Evolutionary conservation across 108 stramenopile species (phyloP).

Genomic region (Nitzschia palea): DNA sequence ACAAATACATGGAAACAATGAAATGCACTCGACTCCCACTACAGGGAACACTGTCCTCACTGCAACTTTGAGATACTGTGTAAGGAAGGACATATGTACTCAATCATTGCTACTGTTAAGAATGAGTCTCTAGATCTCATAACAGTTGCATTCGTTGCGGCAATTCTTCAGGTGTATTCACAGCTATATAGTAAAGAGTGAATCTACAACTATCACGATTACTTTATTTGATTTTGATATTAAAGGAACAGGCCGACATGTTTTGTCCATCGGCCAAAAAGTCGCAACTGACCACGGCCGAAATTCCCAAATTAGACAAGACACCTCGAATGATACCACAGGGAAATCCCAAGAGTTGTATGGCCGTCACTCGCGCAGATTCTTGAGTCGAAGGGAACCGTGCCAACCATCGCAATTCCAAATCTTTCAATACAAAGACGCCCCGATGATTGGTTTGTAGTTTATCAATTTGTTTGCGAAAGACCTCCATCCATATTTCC

Average conservation of each 20-base stretch:
- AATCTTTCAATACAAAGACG: conserved; percentile 91
- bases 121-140: too few species aligned
- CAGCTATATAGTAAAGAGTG: too few species aligned
- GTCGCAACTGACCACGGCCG: conserved; percentile 87
- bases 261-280: conserved; percentile 89
- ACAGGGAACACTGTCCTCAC: too few species aligned
- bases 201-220: too few species aligned
- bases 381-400: conserved; percentile 74
- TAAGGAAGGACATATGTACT: too few species aligned
- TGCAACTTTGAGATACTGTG: too few species aligned
- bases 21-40: too few species aligned
- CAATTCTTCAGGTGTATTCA: too few species aligned
- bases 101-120: too few species aligned
- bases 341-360: conserved; percentile 82
- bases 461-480: conserved; percentile 93
- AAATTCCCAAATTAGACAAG: conserved; percentile 85
- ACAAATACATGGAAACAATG: too few species aligned
- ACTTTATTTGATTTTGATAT: conserved; percentile 86
- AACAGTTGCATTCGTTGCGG: too few species aligned
- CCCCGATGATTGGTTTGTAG: conserved; percentile 95
- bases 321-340: conserved; percentile 91
- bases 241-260: conserved; percentile 91
- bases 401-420: conserved; percentile 75
- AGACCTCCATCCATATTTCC: conserved; percentile 92
- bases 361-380: conserved; percentile 71